phyloP scores from a whole-genome alignment of 2,329 filamentous ascomycete species.

The Fusarium poae region DNA sequence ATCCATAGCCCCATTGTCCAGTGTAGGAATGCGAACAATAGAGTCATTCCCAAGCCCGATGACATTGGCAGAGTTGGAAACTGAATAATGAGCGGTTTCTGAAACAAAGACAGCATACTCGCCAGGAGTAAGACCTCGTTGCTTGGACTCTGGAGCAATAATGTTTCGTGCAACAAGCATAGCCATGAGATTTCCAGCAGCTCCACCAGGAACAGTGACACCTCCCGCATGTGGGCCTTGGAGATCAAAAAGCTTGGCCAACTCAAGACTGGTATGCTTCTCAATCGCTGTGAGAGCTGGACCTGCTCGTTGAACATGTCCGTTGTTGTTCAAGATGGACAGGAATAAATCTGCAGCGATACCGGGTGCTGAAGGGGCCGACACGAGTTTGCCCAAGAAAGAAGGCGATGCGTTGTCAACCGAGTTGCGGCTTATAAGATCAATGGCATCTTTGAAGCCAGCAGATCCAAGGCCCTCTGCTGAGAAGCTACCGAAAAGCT shows the following conservation, averaged over 20 bases:
- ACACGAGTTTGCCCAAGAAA: background rate
- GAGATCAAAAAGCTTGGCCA: background rate
- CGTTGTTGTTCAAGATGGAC: conserved; percentile 4
- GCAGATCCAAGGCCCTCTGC: background rate
- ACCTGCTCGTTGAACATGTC: background rate
- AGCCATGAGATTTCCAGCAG: background rate
- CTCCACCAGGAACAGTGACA: background rate
- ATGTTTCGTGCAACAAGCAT: background rate
- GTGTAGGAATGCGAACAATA: background rate
- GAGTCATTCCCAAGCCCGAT: background rate
- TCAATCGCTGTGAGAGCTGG: conserved; percentile 2
- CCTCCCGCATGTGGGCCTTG: background rate
- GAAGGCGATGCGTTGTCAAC: background rate
- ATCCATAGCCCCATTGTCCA: background rate
- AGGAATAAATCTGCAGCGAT: conserved; percentile 1
- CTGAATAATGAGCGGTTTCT: conserved; percentile 1
- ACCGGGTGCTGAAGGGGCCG: background rate
- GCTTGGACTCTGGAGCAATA: background rate
- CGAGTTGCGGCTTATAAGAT: background rate
- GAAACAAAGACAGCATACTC: conserved; percentile 1
- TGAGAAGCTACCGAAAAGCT: background rate
- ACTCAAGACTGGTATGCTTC: background rate
- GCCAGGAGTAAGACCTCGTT: background rate
- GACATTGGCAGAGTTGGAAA: background rate
- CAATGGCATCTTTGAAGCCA: background rate